Evolutionary conservation across 177 flowering plant species (phyloP), one percentile per base, ranked within the genome.

Genomic region (Vitis hybrid): DNA sequence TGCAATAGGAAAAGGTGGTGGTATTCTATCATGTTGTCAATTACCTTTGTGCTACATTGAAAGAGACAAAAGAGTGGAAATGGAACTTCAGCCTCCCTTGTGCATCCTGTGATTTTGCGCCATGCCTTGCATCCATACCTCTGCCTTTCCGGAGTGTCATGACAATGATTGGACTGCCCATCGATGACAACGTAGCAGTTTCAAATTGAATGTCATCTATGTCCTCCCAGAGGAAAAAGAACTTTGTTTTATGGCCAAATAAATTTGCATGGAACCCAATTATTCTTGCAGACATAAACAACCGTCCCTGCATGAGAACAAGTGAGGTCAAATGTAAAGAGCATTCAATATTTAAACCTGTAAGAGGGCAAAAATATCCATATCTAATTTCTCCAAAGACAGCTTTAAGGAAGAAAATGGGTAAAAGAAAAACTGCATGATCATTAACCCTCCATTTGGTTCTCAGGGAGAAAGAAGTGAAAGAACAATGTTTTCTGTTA

Each of bases 161-260:
- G 66, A 88, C 79, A 60, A 94, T 71, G 20, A 86, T 73, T 61
- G 97, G 99, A 80, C 99, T 94, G 41, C 97, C 98, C 88, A 94
- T 91, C 65, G 99, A 87, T 30, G 92, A 74, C 68, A 94, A 73
- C 60, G 91, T 83, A 18, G 98, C 93, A 63, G 97, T 77, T 57
- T 77, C 67, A 11, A 88, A 84, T 83, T 86, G 89, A 77, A 93
- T 89, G 17, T 89, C 95, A 78, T 95, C 98, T 41, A 95, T 89
- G 69, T 95, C 99, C 78, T 93, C 99, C 98, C 99, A 94, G 11
- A 92, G 90, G 74, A 94, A 89, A 80, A 85, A 92, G 82, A 94
- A 92, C 46, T 81, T 92, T 18, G 96, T 93, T 80, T 84, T 95
- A 71, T 87, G 94, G 57, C 97, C 98, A 82, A 95, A 95, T 67